Evolutionary conservation across 2,329 filamentous ascomycete genomes (phyloP), one percentile per base, ranked within the genome.

Genomic region (Alternaria sp.): DNA sequence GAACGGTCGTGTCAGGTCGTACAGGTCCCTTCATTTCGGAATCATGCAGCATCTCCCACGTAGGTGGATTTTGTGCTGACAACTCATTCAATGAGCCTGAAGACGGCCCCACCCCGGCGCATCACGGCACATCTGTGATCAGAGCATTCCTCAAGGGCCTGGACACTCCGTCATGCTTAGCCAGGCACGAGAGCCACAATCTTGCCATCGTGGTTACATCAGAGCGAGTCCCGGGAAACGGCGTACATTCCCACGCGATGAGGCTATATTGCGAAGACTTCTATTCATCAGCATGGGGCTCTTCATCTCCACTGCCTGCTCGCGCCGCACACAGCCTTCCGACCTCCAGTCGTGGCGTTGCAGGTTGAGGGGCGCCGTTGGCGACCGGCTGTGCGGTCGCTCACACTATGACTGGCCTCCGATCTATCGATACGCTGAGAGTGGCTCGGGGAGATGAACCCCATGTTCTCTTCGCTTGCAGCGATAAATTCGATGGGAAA

Each of bases 1-100:
- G 46, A 57, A 53, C 59, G 60, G 63, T 59, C 56, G 69, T 70
- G 67, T 63, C 67, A 76, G 70, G 76, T 73, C 58, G 71, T 69
- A 79, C 77, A 75, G 70, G 65, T 68, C 75, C 77, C 75, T 79
- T 78, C 75, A 80, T 80, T 80, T 80, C 77, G 76, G 78, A 69
- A 72, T 53, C 63, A 72, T 78, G 75, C 75, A 78, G 72, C 70
- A 78, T 79, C 74, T 71, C 70, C 76, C 78, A 74, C 70, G 58
- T 70, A 68, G 64, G 68, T 74, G 76, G 75, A 73, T 71, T 70
- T 67, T 71, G 64, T 69, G 75, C 74, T 76, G 75, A 77, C 75
- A 74, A 68, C 71, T 69, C 74, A 76, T 64, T 73, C 67, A 77
- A 77, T 77, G 72, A 79, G 77, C 76, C 75, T 78, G 76, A 76